These are phyloP conservation scores for Trichosporon coremiiforme DNA, from an alignment of 1,284 basidiomycete genomes.

Conservation along the genomic window DNA sequence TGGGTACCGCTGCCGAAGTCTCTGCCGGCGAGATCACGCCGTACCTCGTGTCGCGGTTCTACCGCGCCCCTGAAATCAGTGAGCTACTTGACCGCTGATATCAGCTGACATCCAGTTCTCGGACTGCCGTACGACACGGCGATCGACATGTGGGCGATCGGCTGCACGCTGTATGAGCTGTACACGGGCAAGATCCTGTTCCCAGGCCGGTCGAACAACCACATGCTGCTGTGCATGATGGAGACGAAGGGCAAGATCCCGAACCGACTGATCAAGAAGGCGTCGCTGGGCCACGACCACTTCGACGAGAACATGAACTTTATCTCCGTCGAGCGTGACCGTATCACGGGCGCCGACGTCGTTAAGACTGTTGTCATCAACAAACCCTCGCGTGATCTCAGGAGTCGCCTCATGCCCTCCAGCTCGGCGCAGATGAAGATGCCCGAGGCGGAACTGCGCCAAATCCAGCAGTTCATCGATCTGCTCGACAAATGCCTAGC, in stretches of 20 bases:
- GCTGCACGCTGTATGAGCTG: conserved; percentile 95
- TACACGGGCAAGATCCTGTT: conserved; percentile 99
- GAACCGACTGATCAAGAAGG: conserved; percentile 89
- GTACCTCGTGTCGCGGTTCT: conserved; percentile 96
- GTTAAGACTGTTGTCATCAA: conserved; percentile 78
- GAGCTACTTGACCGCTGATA: conserved; percentile 40
- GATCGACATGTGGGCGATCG: conserved; percentile 95
- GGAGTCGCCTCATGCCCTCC: conserved; percentile 77
- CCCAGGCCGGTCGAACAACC: conserved; percentile 94
- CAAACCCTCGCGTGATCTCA: conserved; percentile 80
- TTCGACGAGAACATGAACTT: conserved; percentile 79
- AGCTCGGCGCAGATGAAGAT: conserved; percentile 68
- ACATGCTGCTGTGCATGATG: conserved; percentile 97
- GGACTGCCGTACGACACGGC: conserved; percentile 92
- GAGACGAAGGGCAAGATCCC: conserved; percentile 94
- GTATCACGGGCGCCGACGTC: conserved; percentile 75
- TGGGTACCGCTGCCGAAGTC: conserved; percentile 92
- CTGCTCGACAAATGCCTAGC: conserved; percentile 87
- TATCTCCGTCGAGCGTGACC: conserved; percentile 74
- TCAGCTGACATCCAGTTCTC: conserved; percentile 66
- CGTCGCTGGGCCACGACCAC: conserved; percentile 85
- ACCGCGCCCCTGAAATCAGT: conserved; percentile 99
- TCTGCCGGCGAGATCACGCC: conserved; percentile 92
- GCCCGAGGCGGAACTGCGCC: conserved; percentile 83
- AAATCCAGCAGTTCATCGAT: conserved; percentile 83